A percentile compares a stretch with the other conserved stretches of the same genome.
phyloP scores from a whole-genome alignment of 169 alveolate species.

The Plasmodium ovale region DNA sequence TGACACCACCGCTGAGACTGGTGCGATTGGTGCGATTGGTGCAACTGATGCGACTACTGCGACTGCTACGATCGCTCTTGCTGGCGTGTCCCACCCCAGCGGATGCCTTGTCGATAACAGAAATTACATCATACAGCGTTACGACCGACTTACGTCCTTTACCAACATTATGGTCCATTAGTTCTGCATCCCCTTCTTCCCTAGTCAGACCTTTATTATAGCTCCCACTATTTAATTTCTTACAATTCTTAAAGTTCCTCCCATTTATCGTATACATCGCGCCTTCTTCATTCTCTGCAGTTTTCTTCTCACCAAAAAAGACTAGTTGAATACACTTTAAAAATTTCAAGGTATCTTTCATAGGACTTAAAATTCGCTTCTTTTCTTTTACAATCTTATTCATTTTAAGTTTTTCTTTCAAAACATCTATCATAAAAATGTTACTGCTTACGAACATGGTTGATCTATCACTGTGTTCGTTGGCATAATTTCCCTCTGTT shows the following conservation, averaged over 20 bases:
- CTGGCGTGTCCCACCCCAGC: too few relatives aligned
- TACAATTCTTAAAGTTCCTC: background rate
- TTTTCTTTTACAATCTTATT: slow-evolving; percentile 16
- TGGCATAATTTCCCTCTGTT: background rate
- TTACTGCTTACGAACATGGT: slow-evolving; percentile 15
- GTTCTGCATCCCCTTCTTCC: background rate
- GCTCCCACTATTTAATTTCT: background rate
- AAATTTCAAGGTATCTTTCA: slow-evolving; percentile 40
- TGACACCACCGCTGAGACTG: background rate
- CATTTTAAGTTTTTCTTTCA: slow-evolving; percentile 32
- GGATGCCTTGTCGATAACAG: background rate
- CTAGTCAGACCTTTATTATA: background rate
- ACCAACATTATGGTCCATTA: background rate
- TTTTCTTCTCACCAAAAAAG: slow-evolving; percentile 19
- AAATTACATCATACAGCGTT: slow-evolving; percentile 6
- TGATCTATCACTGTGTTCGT: background rate
- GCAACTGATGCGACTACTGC: background rate
- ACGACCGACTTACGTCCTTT: background rate
- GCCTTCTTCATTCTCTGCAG: background rate
- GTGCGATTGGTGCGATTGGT: background rate
- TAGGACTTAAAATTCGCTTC: slow-evolving; percentile 32
- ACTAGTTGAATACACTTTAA: slow-evolving; percentile 49
- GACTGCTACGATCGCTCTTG: background rate
- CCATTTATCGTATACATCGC: slow-evolving; percentile 1
- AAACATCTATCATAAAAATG: slow-evolving; percentile 57